A percentile compares a stretch with the other conserved stretches of the same genome.
phyloP scores from a whole-genome alignment of 2,329 filamentous ascomycete species.

The Salinomyces thailandicus region DNA sequence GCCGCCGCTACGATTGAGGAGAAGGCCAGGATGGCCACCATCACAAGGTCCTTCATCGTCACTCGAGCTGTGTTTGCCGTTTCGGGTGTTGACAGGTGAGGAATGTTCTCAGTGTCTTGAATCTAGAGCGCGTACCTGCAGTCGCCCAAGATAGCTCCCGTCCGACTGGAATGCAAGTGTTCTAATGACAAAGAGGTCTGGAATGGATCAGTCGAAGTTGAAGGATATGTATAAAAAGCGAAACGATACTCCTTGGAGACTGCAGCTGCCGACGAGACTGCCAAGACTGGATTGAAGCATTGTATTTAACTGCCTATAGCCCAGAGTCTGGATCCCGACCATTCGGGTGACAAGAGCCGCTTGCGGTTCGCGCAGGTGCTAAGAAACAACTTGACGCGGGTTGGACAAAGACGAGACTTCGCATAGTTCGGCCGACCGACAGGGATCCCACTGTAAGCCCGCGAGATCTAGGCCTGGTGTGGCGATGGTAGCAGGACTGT shows the following conservation, averaged over 20 bases:
- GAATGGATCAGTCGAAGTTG: background rate
- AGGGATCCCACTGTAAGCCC: background rate
- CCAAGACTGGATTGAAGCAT: background rate
- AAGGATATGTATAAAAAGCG: constrained; percentile 1
- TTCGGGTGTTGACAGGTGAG: constrained; percentile 1
- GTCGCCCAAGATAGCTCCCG: background rate
- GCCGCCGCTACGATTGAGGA: constrained; percentile 9
- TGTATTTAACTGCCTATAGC: constrained; percentile 1
- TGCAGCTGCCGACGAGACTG: background rate
- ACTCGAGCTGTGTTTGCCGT: background rate
- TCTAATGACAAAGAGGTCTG: too few relatives aligned
- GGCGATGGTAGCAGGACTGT: too few relatives aligned
- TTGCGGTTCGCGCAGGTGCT: constrained; percentile 1
- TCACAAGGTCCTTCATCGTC: constrained; percentile 15
- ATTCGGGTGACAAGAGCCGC: background rate
- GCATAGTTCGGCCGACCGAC: background rate
- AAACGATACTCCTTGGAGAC: background rate
- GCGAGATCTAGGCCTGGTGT: too few relatives aligned
- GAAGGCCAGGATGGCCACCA: constrained; percentile 13
- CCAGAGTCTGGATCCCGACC: constrained; percentile 1
- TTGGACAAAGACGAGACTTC: constrained; percentile 1
- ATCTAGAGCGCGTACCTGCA: background rate
- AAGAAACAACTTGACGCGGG: background rate
- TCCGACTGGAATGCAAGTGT: constrained; percentile 2
- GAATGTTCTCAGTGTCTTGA: background rate